A percentile compares a stretch with the other conserved stretches of the same genome.
Conservation (phyloP, 2,329 filamentous ascomycete species). For the Arthrinium phaeospermum region DNA sequence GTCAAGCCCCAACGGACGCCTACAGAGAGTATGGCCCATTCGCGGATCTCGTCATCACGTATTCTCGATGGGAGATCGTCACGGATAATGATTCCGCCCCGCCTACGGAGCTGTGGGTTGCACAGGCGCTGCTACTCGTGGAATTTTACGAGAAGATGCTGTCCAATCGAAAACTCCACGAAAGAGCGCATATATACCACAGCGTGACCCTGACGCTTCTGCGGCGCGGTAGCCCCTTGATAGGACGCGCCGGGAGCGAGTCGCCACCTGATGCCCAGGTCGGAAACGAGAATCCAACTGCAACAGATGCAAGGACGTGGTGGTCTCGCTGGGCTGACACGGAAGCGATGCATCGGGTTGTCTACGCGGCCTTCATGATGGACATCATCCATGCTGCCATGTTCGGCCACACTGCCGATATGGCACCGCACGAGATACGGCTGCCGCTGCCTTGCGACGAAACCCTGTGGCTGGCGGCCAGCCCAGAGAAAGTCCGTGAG, state of each 20-base stretch:
- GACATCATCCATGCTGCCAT: conserved; percentile 90
- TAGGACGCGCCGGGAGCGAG: conserved; percentile 79
- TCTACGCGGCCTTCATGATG: conserved; percentile 88
- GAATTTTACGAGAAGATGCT: conserved; percentile 95
- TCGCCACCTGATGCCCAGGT: conserved; percentile 74
- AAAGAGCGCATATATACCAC: conserved; percentile 89
- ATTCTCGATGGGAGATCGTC: conserved; percentile 83
- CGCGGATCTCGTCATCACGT: conserved; percentile 68
- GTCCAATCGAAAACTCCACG: conserved; percentile 80
- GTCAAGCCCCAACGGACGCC: conserved; percentile 60
- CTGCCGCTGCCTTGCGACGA: conserved; percentile 88
- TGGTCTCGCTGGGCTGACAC: conserved; percentile 91
- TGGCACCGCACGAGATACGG: conserved; percentile 89
- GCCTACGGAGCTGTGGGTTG: conserved; percentile 86
- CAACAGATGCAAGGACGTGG: conserved; percentile 56
- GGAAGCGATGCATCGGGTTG: conserved; percentile 84
- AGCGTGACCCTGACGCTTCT: conserved; percentile 85
- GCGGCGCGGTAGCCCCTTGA: conserved; percentile 83
- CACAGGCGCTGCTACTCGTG: conserved; percentile 80
- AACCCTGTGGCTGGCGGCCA: conserved; percentile 81
- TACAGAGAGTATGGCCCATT: conserved; percentile 52
- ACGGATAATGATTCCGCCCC: conserved; percentile 82
- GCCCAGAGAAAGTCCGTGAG: conserved; percentile 75
- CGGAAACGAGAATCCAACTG: conserved; percentile 57
- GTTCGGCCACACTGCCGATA: conserved; percentile 88